Percentiles rank a stretch among this genome's conserved stretches.
Conservation (phyloP, 108 stramenopile genomes). For the Fragilaria crotonensis region DNA sequence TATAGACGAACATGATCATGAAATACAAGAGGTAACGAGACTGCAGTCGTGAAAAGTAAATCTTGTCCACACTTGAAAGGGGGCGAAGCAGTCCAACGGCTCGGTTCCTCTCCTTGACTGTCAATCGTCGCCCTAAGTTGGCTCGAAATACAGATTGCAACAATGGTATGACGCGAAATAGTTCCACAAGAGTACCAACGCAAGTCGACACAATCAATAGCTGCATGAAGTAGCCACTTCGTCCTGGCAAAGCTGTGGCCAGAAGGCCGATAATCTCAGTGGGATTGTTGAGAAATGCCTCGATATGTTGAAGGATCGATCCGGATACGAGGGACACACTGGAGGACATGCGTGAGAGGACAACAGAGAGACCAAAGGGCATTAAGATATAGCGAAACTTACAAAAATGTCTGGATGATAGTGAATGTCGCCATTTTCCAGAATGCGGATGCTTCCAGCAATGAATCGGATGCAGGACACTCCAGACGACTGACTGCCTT, state of each 20-base stretch:
- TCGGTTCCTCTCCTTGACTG: background rate
- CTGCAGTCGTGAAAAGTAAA: constrained; percentile 25
- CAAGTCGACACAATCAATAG: constrained; percentile 5
- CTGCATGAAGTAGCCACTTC: constrained; percentile 32
- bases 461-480: background rate
- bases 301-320: constrained; percentile 22
- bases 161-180: constrained; percentile 8
- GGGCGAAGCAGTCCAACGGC: background rate
- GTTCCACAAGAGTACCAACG: constrained; percentile 6
- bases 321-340: background rate
- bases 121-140: background rate
- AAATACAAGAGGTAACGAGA: constrained; percentile 42
- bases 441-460: background rate
- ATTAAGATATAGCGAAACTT: background rate
- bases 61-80: constrained; percentile 28
- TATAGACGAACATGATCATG: constrained; percentile 57
- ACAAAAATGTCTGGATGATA: background rate
- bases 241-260: constrained; percentile 25
- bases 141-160: background rate
- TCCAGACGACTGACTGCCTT: constrained; percentile 5
- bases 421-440: background rate
- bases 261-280: constrained; percentile 18
- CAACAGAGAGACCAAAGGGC: background rate
- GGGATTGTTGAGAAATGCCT: constrained; percentile 17
- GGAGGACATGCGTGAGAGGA: constrained; percentile 1